Evolutionary conservation across 2,329 filamentous ascomycete species (phyloP), one percentile per base, ranked within the genome.

Genomic region (Fusarium coicis): DNA sequence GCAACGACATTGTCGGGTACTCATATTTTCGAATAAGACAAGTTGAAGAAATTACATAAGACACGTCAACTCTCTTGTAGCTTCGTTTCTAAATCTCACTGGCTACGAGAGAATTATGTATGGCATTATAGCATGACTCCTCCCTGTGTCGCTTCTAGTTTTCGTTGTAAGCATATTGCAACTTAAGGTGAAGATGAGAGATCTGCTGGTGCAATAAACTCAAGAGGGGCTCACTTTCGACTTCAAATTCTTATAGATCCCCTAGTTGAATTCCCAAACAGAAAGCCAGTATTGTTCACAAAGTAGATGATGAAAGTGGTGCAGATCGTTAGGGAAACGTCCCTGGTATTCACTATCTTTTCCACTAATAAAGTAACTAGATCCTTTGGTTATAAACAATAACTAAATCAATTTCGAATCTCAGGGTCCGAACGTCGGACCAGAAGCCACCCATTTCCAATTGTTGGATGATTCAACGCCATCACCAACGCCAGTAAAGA

Each of bases 401-500:
- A 68, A 65, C 62, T 57, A 73, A 76, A 55, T 56, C 32, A 67
- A 42, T 56, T 50, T 66, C 54, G 32, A 61, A 40, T 50, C 54
- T 43, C 18, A 46, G 39, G 23, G 32, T 26, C 43, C 23, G 26
- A 59, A 44, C 18, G n/a, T 63, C 43, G 19, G 55, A 63, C 32
- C 49, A 59, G 60, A 75, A 64, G 62, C 64, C 72, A 57, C 71
- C 67, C 70, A 70, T 49, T 50, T 61, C n/a, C 57, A 61, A 76
- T 55, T 70, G 68, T 73, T 70, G 66, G 74, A 53, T 68, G 67
- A 67, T 63, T 62, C 74, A 76, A 76, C 70, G 74, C 74, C 74
- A 56, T 74, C 68, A 57, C 40, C 74, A 76, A 76, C 73, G 70
- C 75, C 75, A 37, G 11, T 59, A 59, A 59, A 72, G 63, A 53